Conservation (phyloP, 1,284 basidiomycete genomes). For the Pseudozyma hubeiensis region DNA sequence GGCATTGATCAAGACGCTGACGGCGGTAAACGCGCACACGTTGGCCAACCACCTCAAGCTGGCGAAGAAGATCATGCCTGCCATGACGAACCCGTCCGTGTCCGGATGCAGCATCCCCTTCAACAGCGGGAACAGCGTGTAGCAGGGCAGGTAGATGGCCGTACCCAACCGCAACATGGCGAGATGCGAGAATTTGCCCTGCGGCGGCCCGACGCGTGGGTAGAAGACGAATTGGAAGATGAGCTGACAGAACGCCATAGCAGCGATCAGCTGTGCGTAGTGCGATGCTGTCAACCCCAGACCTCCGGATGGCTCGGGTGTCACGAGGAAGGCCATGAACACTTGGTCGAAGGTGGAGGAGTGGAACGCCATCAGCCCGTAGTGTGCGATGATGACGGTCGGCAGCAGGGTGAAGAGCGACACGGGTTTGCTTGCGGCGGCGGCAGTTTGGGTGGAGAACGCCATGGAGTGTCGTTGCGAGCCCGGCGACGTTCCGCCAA, state of each 20-base stretch:
- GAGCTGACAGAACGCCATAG: conserved; percentile 63
- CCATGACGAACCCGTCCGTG: conserved; percentile 69
- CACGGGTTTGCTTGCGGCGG: background rate
- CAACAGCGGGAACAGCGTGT: conserved; percentile 68
- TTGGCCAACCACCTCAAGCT: conserved; percentile 69
- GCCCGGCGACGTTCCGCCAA: conserved; percentile 12
- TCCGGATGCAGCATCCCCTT: conserved; percentile 70
- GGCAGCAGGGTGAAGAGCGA: conserved; percentile 62
- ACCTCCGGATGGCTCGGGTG: conserved; percentile 63
- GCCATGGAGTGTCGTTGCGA: conserved; percentile 21
- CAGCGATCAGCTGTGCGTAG: conserved; percentile 67
- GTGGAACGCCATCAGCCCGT: conserved; percentile 65
- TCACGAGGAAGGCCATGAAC: conserved; percentile 69
- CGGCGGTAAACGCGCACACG: conserved; percentile 68
- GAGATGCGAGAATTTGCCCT: conserved; percentile 64
- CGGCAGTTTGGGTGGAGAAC: background rate
- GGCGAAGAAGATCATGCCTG: conserved; percentile 69
- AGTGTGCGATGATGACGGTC: conserved; percentile 65
- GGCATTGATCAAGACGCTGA: conserved; percentile 69
- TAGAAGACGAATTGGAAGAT: conserved; percentile 71
- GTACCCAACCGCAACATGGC: conserved; percentile 65
- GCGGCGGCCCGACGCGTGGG: conserved; percentile 74
- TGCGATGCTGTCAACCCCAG: conserved; percentile 67
- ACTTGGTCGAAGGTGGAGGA: conserved; percentile 68
- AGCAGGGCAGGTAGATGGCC: conserved; percentile 50